These are phyloP conservation scores for Sungouiella blattae DNA, from an alignment of 805 yeast species.

Conservation along the genomic window DNA sequence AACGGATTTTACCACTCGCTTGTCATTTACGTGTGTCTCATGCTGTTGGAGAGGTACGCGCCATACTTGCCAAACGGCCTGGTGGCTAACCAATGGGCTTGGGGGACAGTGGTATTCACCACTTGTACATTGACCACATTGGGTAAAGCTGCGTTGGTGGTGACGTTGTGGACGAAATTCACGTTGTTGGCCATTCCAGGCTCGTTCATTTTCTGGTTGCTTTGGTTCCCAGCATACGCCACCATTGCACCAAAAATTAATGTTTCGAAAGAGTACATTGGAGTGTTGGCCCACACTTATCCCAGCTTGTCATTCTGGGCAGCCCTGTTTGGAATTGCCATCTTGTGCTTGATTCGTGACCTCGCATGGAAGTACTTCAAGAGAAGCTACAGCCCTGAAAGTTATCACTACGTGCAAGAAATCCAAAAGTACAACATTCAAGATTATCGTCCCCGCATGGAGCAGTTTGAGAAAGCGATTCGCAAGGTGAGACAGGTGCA, in stretches of 20 bases:
- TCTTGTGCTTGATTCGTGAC: slow-evolving; percentile 79
- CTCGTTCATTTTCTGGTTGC: slow-evolving; percentile 78
- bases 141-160: slow-evolving; percentile 91
- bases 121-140: slow-evolving; percentile 83
- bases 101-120: slow-evolving; percentile 90
- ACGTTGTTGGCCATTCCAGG: slow-evolving; percentile 94
- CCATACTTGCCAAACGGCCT: slow-evolving; percentile 63
- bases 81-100: slow-evolving; percentile 84
- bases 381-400: slow-evolving; percentile 86
- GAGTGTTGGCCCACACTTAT: slow-evolving; percentile 72
- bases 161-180: slow-evolving; percentile 93
- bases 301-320: slow-evolving; percentile 84
- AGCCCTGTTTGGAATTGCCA: slow-evolving; percentile 67
- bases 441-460: slow-evolving; percentile 93
- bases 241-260: slow-evolving; percentile 76
- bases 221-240: slow-evolving; percentile 84
- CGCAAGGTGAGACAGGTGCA: slow-evolving; percentile 97
- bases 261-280: slow-evolving; percentile 81
- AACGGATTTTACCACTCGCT: slow-evolving; percentile 96
- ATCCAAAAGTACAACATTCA: slow-evolving; percentile 93
- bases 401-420: slow-evolving; percentile 93
- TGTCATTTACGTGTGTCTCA: slow-evolving; percentile 70
- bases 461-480: slow-evolving; percentile 94
- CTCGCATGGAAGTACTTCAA: slow-evolving; percentile 92
- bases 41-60: slow-evolving; percentile 65